Base-by-base conservation (phyloP, 306 rosid species). In the Aeschynomene evenia region DNA sequence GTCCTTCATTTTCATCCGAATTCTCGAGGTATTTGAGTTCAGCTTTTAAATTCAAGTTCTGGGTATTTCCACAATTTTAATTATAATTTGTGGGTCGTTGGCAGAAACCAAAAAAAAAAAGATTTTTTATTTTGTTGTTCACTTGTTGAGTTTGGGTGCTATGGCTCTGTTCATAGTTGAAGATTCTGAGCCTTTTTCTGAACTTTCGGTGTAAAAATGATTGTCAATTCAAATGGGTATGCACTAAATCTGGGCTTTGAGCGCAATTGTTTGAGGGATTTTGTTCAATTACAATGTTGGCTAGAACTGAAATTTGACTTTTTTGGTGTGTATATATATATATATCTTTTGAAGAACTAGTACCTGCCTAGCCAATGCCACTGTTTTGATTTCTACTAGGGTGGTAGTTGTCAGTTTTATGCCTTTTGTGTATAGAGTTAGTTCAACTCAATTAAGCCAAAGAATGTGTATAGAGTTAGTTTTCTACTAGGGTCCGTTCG, bases 11-110 rank as follows among this genome's bases (percentile, higher is more conserved):
- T 71, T 74, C 55, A 1, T 71, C 60, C 29, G 12, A 54, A 61
- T 40, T 68, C 63, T 52, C 34, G 65, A 56, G 91, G 87, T 86
- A 74, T 71, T 77, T 56, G 20, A 33, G 53, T 63, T 63, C 65
- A 72, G 11, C 33, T 19, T 63, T 71, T 51, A 43, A 79, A 50
- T 70, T 72, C 67, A 58, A 39, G 11, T 58, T 68, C 29, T 73
- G 77, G 78, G 72, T 64, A 16, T 43, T 34, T 26, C 6, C 31
- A 13, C 20, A 70, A 67, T 64, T 37, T 60, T 53, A 53, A 39
- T 59, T 66, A 39, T 75, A 37, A 71, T 55, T 76, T 43, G 21
- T 43, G 57, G 74, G 51, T 65, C 43, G 50, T 51, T 50, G 52
- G 26, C 3, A 28, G 5, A 28, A 28, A 34, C 40, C 40, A 8